Conservation (phyloP, 2,329 filamentous ascomycete species). For the Pseudogymnoascus sp. region DNA sequence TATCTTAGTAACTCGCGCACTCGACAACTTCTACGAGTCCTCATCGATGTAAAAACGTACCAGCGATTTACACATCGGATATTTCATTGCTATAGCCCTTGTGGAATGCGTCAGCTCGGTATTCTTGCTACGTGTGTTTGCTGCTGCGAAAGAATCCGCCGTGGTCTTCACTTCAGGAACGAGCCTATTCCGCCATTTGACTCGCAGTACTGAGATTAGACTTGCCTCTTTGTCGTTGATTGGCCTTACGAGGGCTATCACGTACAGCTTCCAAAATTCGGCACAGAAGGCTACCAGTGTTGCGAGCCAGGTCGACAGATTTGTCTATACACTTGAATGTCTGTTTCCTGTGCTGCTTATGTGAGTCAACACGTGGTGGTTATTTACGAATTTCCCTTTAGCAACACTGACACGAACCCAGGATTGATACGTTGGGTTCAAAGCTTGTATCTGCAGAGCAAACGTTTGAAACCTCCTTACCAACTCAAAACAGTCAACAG, state of each 20-base stretch:
- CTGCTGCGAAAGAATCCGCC: conserved; percentile 27
- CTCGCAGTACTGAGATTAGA: conserved; percentile 35
- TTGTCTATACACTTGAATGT: conserved; percentile 37
- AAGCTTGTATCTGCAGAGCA: background rate
- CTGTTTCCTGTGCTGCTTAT: conserved; percentile 36
- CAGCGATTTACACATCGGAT: conserved; percentile 33
- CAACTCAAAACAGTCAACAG: background rate
- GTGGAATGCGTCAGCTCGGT: conserved; percentile 35
- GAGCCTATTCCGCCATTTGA: conserved; percentile 34
- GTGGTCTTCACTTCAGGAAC: conserved; percentile 26
- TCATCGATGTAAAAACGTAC: background rate
- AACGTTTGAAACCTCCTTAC: background rate
- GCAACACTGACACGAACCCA: background rate
- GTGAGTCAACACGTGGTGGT: conserved; percentile 24
- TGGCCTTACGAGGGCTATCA: conserved; percentile 34
- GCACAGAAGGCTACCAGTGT: conserved; percentile 32
- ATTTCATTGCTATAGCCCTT: conserved; percentile 36
- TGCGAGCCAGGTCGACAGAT: conserved; percentile 35
- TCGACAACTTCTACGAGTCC: background rate
- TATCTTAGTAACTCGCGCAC: conserved; percentile 29
- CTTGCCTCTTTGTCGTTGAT: conserved; percentile 33
- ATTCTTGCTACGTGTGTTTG: conserved; percentile 35
- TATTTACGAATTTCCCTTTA: background rate
- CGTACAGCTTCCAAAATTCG: conserved; percentile 34
- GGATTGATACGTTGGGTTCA: background rate